Base-by-base conservation (phyloP, 1,139 yeast genomes). In the Yamadazyma triangularis region DNA sequence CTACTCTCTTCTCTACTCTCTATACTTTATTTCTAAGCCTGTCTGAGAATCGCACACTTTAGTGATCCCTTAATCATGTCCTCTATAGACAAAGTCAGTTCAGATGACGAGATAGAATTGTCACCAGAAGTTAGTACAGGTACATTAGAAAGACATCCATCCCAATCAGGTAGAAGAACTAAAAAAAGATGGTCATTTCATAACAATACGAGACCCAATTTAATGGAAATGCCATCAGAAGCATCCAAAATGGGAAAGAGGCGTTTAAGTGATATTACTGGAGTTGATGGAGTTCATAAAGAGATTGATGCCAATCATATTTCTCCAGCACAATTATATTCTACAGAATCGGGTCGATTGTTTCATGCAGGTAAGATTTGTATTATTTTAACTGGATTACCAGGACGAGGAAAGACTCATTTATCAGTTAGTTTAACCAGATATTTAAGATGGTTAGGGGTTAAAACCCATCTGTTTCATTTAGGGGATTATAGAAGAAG, bases 351-450 rank as follows among this genome's bases (percentile, higher is more conserved):
- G 0, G 96, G 96, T 0, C 70, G 87, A 39, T 66, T 93, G 47
- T 91, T 86, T 61, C 97, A 91, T 50, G 97, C 98, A 4, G 98
- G 98, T 4, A 86, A 88, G 51, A 80, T 91, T 32, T 79, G 95
- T 50, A 82, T 91, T 36, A 87, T 84, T 8, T 69, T 91, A 44
- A 94, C 87, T 5, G 99, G 99, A 0, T 69, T 89, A 39, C 98
- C 99, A 1, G 98, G 96, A 1, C 72, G 98, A 33, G 97, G 98
- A 5, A 91, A 91, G 54, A 91, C 98, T 1, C 91, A 89, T 53
- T 70, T 89, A 36, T 83, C 96, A 6, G 97, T 89, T 15, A 81
- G 95, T 9, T 70, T 91, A 40, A 88, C 96, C 1, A 72, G 98
- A 38, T 91, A 89, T 53, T 68, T 93, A 42, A 71, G 96, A 45